Evolutionary conservation across 2,329 filamentous ascomycete species (phyloP), one percentile per base, ranked within the genome.

Genomic region (Fusarium subglutinans): DNA sequence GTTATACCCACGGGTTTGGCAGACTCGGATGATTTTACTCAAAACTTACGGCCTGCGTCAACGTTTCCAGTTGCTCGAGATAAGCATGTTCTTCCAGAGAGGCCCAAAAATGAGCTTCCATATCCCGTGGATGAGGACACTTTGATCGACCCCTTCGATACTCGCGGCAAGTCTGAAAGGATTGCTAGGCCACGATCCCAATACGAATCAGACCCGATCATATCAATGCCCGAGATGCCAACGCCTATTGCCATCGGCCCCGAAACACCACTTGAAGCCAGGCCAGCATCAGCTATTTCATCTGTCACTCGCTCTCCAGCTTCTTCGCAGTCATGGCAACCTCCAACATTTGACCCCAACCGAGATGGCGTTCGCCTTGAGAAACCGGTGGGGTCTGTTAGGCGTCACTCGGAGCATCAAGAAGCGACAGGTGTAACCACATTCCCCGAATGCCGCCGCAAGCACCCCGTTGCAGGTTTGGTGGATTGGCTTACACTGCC

Each of bases 401-500:
- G 88, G 47, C 86, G 87, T 11, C 89, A 87, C 75, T 88, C 88
- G 1, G 87, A 92, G 67, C 79, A 79, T 48, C 67, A 72, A 37
- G 77, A 76, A 61, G 47, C 75, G 37, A 48, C 67, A 47, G 63
- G 77, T 63, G 62, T 87, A 12, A 80, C 84, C 17, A 83, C 84
- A 28, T 86, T 95, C 20, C 90, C 93, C 7, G 87, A 90, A 6
- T 98, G 95, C 76, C 92, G 91, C 12, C 88, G 94, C 69, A 89
- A 88, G 44, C 84, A 87, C 9, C 89, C 90, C 17, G 87, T 90
- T 18, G 84, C 88, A 15, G 91, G 91, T 4, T 88, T 91, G 69
- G 86, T 92, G 70, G 94, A 96, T 78, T 98, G 95, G 94, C 90
- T 95, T 70, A 95, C 92, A 0, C 86, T 98, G 9, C 90, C 90